phyloP scores from a whole-genome alignment of 1,139 yeast genomes.

The Saccharomyces hybrid region DNA sequence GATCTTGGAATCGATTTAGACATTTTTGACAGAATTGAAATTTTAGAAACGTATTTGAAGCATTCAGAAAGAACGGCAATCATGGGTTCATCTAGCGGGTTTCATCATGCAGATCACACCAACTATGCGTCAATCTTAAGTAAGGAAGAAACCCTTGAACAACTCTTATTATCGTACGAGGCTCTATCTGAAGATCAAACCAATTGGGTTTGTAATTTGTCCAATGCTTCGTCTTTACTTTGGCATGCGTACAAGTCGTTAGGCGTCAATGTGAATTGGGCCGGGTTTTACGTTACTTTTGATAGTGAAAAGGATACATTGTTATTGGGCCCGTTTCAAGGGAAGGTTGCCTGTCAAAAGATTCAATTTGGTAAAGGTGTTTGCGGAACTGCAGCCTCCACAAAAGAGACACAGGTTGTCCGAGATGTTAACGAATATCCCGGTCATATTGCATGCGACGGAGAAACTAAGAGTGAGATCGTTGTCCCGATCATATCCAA shows the following conservation, averaged over 20 bases:
- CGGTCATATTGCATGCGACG: conserved; percentile 96
- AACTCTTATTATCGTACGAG: conserved; percentile 52
- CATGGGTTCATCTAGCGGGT: neutral
- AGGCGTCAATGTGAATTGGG: conserved; percentile 65
- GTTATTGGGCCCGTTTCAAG: conserved; percentile 89
- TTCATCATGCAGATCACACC: conserved; percentile 63
- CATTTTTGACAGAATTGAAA: neutral
- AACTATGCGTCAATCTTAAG: conserved; percentile 40
- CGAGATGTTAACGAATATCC: conserved; percentile 70
- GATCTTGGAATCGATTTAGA: neutral
- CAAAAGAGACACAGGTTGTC: conserved; percentile 60
- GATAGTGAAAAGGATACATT: conserved; percentile 38
- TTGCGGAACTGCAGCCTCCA: conserved; percentile 75
- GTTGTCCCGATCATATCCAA: conserved; percentile 69
- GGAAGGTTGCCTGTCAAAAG: conserved; percentile 89
- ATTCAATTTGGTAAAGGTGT: conserved; percentile 80
- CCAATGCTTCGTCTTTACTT: conserved; percentile 76
- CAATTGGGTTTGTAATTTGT: conserved; percentile 84
- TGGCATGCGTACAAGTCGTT: conserved; percentile 82
- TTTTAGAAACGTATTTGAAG: neutral
- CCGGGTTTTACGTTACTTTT: conserved; percentile 67
- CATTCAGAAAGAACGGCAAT: neutral
- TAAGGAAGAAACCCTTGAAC: conserved; percentile 44
- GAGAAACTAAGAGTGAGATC: conserved; percentile 86
- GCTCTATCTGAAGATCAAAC: conserved; percentile 56